Evolutionary conservation across 2,329 filamentous ascomycete species (phyloP).

Genomic region (Botrytis pseudocinerea): DNA sequence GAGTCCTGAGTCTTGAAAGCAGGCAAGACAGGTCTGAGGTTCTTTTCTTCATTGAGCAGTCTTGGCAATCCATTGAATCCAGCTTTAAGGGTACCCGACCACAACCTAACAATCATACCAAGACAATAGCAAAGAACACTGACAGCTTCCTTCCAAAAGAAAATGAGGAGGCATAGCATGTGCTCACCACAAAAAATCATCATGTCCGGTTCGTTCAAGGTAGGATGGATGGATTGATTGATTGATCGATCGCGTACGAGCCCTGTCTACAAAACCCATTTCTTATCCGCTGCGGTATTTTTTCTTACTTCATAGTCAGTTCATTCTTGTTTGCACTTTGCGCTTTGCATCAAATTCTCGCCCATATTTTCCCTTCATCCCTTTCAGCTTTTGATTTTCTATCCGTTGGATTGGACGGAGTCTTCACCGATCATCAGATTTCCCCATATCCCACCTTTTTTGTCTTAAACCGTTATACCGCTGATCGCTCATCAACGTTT

Average conservation of each 20-base stretch:
- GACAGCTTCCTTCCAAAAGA: neutral
- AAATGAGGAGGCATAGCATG: neutral
- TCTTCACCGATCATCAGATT: conserved; percentile 17
- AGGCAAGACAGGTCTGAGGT: neutral
- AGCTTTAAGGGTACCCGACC: conserved; percentile 1
- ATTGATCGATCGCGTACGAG: neutral
- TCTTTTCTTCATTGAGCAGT: conserved; percentile 3
- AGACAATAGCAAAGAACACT: conserved; percentile 2
- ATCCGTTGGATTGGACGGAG: neutral
- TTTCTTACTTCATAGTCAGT: neutral
- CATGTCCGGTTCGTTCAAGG: neutral
- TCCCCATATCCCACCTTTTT: conserved; percentile 15
- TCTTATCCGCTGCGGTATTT: conserved; percentile 11
- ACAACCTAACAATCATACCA: conserved; percentile 12
- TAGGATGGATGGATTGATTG: conserved; percentile 9
- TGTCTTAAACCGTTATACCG: conserved; percentile 9
- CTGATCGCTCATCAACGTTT: neutral
- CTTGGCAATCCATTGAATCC: neutral
- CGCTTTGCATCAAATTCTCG: neutral
- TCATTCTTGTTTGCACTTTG: neutral
- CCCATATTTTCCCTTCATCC: neutral
- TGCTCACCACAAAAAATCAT: neutral
- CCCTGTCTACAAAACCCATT: conserved; percentile 4
- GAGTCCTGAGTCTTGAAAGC: neutral
- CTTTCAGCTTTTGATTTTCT: neutral